Evolutionary conservation across 768 basidiomycete species (phyloP).

Genomic region (Vishniacozyma victoriae): DNA sequence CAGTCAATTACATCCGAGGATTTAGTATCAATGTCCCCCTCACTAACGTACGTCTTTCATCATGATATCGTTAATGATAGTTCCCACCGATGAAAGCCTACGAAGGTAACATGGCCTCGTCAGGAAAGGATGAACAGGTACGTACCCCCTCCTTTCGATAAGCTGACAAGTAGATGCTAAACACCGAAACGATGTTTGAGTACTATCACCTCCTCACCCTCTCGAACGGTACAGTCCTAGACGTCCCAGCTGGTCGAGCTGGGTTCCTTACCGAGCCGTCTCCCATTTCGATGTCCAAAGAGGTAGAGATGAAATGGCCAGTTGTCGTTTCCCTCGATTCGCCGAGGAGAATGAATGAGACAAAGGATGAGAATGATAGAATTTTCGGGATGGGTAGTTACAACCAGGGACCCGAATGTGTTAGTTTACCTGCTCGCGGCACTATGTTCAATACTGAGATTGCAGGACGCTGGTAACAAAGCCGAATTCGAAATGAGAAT

Average conservation of each 20-base stretch:
- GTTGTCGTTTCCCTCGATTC: no score
- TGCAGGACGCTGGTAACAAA: no score
- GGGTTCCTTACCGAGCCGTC: slow-evolving; percentile 15
- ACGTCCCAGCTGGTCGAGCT: slow-evolving; percentile 17
- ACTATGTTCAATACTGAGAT: neutral
- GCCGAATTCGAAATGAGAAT: slow-evolving; percentile 14
- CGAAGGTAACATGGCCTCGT: no score
- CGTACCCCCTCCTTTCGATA: neutral
- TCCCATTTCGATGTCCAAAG: no score
- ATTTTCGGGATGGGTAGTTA: neutral
- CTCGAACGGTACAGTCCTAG: slow-evolving; percentile 14
- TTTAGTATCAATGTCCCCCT: slow-evolving; percentile 17
- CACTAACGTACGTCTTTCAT: slow-evolving; percentile 15
- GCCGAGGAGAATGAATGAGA: no score
- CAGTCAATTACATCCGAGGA: slow-evolving; percentile 2
- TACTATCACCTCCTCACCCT: slow-evolving; percentile 14
- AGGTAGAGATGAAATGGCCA: no score
- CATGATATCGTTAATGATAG: neutral
- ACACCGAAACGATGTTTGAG: slow-evolving; percentile 16
- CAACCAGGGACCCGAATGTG: slow-evolving; percentile 3
- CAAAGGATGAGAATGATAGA: neutral
- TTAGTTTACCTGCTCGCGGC: slow-evolving; percentile 6
- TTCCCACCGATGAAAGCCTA: slow-evolving; percentile 17
- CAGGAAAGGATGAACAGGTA: slow-evolving; percentile 12
- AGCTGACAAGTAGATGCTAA: slow-evolving; percentile 3